Conservation (phyloP, 768 basidiomycete species). For the Lanmaoa rubissima region DNA sequence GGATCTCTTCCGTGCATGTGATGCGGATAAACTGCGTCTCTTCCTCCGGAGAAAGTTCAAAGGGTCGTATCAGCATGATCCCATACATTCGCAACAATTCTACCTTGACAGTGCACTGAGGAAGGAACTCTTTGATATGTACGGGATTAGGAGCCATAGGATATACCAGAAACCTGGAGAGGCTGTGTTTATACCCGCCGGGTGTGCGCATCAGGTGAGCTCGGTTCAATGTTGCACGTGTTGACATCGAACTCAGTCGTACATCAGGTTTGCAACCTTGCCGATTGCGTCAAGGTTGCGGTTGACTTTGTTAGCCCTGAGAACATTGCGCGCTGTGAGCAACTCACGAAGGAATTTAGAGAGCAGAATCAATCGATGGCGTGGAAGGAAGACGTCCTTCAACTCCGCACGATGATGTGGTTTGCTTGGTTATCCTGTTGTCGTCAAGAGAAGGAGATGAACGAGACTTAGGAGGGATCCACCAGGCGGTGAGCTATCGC, state of each 20-base stretch:
- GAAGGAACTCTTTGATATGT: constrained; percentile 61
- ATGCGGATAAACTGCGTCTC: constrained; percentile 70
- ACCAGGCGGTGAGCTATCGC: neutral
- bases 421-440: constrained; percentile 82
- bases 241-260: neutral
- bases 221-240: neutral
- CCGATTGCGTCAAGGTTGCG: constrained; percentile 96
- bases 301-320: constrained; percentile 94
- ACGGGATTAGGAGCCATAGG: constrained; percentile 74
- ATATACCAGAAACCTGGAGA: constrained; percentile 91
- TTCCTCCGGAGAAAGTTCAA: constrained; percentile 70
- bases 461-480: constrained; percentile 21
- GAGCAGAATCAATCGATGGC: constrained; percentile 82
- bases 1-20: constrained; percentile 85
- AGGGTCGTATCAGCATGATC: constrained; percentile 62
- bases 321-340: constrained; percentile 84
- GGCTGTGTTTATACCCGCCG: constrained; percentile 94
- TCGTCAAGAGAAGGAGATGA: constrained; percentile 45
- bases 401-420: constrained; percentile 92
- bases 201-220: constrained; percentile 84
- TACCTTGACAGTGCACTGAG: constrained; percentile 75
- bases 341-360: constrained; percentile 84
- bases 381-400: constrained; percentile 95
- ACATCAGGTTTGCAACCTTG: constrained; percentile 79
- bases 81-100: constrained; percentile 87